Evolutionary conservation across 257 asterid species (phyloP).

Genomic region (Nicotiana paniculata): DNA sequence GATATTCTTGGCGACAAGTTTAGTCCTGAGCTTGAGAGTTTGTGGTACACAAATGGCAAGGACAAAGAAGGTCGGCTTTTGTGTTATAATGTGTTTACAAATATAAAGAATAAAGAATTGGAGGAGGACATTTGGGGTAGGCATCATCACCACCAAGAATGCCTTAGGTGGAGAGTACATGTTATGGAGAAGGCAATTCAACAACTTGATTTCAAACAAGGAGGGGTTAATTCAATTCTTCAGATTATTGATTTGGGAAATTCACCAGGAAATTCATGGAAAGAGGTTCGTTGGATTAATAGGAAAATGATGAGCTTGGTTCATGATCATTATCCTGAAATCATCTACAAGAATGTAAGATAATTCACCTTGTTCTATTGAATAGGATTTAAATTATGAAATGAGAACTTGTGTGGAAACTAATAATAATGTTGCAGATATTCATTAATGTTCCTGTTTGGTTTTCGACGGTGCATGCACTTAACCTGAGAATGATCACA

Average conservation of each 20-base stretch:
- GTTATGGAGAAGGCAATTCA: slow-evolving; percentile 58
- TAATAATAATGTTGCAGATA: slow-evolving; percentile 43
- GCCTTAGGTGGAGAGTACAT: slow-evolving; percentile 56
- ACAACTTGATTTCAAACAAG: slow-evolving; percentile 47
- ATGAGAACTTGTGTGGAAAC: background rate
- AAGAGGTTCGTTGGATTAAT: slow-evolving; percentile 42
- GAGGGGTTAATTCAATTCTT: slow-evolving; percentile 49
- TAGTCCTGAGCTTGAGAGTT: slow-evolving; percentile 22
- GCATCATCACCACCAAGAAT: slow-evolving; percentile 32
- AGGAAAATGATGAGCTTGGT: slow-evolving; percentile 46
- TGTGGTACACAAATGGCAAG: slow-evolving; percentile 46
- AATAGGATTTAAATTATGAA: background rate
- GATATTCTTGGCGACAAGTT: slow-evolving; percentile 25
- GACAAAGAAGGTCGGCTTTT: slow-evolving; percentile 62
- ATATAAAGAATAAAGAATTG: slow-evolving; percentile 24
- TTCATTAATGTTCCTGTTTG: slow-evolving; percentile 66
- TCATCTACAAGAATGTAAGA: slow-evolving; percentile 60
- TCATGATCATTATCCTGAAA: slow-evolving; percentile 60
- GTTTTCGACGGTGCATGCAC: slow-evolving; percentile 53
- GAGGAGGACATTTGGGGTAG: slow-evolving; percentile 19
- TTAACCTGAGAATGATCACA: slow-evolving; percentile 45
- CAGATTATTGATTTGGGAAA: slow-evolving; percentile 60
- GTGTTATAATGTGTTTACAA: slow-evolving; percentile 44
- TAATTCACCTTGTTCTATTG: background rate
- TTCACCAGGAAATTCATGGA: slow-evolving; percentile 30